Evolutionary conservation across 73 alveolate genomes (phyloP), one percentile per base, ranked within the genome.

Genomic region (Paramecium tetraurelia): DNA sequence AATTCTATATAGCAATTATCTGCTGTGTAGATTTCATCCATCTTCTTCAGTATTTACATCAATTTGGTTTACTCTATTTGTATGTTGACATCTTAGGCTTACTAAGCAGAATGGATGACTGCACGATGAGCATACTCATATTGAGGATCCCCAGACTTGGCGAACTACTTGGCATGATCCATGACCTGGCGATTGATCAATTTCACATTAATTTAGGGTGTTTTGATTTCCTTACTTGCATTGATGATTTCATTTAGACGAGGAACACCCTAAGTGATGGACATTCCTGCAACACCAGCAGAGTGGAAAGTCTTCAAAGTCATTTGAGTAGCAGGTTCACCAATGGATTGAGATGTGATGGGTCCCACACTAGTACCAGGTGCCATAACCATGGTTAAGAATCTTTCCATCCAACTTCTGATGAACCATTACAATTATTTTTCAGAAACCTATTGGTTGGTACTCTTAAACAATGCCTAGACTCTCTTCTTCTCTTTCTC

Each of bases 251-350:
- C 99, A 92, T 98, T 98, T 57, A 99, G 97, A 92, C 99, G 93
- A 27, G 99, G 99, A 14, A 98, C 99, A 40, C 99, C 99, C 86
- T 94, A 85, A 21, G 99, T 96, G 38, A 99, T 96, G 83, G 98
- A 98, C 99, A 99, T 97, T 59, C 99, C 95, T 58, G 99, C 99
- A 40, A 98, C 99, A 36, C 99, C 99, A 53, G 97, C 99, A 94
- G 53, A 85, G 71, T 99, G 99, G 95, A 99, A 99, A 70, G 99
- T 98, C 93, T 99, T 99, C 58, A 99, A 86, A 35, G 99, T 98
- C 99, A 99, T 99, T 89, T 99, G 98, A 3, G 99, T 99, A 11
- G 99, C 99, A 12, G 99, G 99, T 85, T 99, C 99, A 16, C 99
- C 99, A 27, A 99, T 96, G 31, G 99, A 97, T 93, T 98, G 97